Conservation (phyloP, 768 basidiomycete species). For the Paxillus rubicundulus region DNA sequence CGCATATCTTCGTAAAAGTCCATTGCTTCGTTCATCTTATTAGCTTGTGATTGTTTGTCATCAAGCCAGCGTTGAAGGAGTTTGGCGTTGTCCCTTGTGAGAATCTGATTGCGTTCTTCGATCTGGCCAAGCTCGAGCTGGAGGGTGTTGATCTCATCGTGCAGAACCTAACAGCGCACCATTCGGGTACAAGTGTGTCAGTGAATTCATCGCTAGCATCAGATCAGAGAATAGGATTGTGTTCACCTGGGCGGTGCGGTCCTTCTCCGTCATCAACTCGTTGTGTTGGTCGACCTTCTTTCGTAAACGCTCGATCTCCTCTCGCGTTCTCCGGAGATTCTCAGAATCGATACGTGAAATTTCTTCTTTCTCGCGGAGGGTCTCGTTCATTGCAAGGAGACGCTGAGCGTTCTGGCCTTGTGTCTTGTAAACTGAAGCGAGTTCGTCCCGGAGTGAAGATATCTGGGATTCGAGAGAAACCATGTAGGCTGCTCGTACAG, state of each 20-base stretch:
- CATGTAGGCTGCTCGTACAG: slow-evolving; percentile 85
- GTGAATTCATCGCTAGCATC: not conserved
- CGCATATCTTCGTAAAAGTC: slow-evolving; percentile 88
- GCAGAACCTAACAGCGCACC: slow-evolving; percentile 61
- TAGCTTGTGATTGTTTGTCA: slow-evolving; percentile 87
- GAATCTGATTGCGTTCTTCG: slow-evolving; percentile 79
- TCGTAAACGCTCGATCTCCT: slow-evolving; percentile 67
- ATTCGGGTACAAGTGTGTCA: slow-evolving; percentile 6
- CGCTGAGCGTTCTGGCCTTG: slow-evolving; percentile 95
- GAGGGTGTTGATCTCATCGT: slow-evolving; percentile 92
- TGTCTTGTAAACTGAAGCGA: slow-evolving; percentile 93
- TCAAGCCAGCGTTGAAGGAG: slow-evolving; percentile 97
- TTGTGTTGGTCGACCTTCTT: slow-evolving; percentile 81
- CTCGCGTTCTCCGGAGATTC: slow-evolving; percentile 68
- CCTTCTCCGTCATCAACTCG: slow-evolving; percentile 86
- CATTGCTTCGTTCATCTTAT: slow-evolving; percentile 93
- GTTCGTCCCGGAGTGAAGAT: slow-evolving; percentile 85
- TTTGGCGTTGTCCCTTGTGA: slow-evolving; percentile 91
- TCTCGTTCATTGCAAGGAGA: slow-evolving; percentile 91
- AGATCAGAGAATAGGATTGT: not conserved
- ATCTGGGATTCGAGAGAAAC: slow-evolving; percentile 92
- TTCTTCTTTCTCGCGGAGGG: slow-evolving; percentile 91
- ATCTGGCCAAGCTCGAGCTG: slow-evolving; percentile 90
- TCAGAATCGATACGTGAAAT: slow-evolving; percentile 78
- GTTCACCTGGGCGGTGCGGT: slow-evolving; percentile 80